Base-by-base conservation (phyloP, 1,284 basidiomycete genomes). In the Phylloboletellus chloephorus region DNA sequence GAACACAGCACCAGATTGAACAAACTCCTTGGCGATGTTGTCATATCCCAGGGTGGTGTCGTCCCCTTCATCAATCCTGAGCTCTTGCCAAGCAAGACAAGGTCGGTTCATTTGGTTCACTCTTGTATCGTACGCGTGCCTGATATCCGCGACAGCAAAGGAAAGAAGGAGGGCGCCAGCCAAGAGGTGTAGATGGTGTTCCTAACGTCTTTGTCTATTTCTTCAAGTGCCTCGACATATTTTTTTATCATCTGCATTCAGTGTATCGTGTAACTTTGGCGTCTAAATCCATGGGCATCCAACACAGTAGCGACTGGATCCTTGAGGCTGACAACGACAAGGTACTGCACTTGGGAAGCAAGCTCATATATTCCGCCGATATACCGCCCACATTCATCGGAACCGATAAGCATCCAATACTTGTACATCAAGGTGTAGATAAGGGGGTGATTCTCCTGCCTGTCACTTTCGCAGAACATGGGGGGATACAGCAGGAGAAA, bases 11-110 rank as follows among this genome's bases (percentile, higher is more conserved):
- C n/a, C 47, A 79, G 78, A 56, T 61, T 85, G 57, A 79, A 81
- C 66, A 84, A 79, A 57, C 78, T 89, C 32, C 75, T 93, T 34
- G 88, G 89, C 36, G 74, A 81, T 53, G 89, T 92, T 50, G 82
- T 88, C 60, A 92, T 93, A 70, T 88, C 84, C 17, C 88, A 93
- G 60, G 89, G 89, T 70, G 89, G 89, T 80, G 89, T 93, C 44
- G 79, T 93, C 31, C 89, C 89, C 38, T 74, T 76, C 53, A 81
- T 81, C 48, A 60, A 67, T 40, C 60, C 66, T 9, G 68, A 75
- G 60, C 64, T 78, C 19, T 54, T 75, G 16, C 74, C 73, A 16
- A 67, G 66, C 49, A 76, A 74, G 57, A 65, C 73, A 13, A 49
- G 56, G 63, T 61, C 7, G 12, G 58, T 55, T 5, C 2, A 4